A percentile compares a stretch with the other conserved stretches of the same genome.
Evolutionary conservation across 345 rosid species (phyloP).

Genomic region (Gossypium herbaceum): DNA sequence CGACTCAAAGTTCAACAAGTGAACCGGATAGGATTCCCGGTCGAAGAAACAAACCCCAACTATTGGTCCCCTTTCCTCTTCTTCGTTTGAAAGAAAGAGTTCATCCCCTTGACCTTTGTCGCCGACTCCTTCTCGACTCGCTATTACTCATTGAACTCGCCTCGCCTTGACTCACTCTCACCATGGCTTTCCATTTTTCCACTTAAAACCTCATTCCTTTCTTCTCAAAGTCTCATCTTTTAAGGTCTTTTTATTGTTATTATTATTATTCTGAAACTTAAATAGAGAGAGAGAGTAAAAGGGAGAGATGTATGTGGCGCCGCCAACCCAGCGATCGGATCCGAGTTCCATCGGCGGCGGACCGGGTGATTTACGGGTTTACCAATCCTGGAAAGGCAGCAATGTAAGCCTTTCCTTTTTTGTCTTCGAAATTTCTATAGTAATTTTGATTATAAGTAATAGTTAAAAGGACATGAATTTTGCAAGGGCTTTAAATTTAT

Average conservation of each 20-base stretch:
- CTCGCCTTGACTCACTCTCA: neutral
- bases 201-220: neutral
- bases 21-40: too few relatives aligned
- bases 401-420: neutral
- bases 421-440: too few relatives aligned
- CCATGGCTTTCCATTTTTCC: neutral
- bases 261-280: neutral
- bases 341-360: neutral
- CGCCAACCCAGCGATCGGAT: neutral
- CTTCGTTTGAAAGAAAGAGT: neutral
- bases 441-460: neutral
- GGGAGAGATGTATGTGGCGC: neutral
- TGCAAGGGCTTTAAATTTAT: neutral
- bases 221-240: neutral
- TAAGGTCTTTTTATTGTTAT: neutral
- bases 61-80: too few relatives aligned
- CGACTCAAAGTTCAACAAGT: too few relatives aligned
- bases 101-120: neutral
- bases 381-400: neutral
- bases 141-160: neutral
- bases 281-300: too few relatives aligned
- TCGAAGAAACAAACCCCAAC: too few relatives aligned
- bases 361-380: neutral
- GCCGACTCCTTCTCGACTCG: neutral
- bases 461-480: neutral